Evolutionary conservation across 2,329 filamentous ascomycete species (phyloP).

Genomic region (Meredithiella fracta): DNA sequence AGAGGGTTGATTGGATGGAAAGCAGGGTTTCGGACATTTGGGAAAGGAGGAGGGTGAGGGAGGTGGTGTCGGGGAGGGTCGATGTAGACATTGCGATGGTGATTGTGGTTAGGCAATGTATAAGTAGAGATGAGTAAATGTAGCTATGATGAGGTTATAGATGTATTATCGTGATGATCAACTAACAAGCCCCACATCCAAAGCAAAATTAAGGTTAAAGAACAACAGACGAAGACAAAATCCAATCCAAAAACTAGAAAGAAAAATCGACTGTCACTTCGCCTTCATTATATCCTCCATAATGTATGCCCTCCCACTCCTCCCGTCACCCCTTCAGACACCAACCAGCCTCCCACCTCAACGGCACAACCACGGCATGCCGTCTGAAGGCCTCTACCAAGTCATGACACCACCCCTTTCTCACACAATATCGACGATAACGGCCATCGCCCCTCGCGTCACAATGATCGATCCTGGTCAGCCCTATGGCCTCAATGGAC

Average conservation of each 20-base stretch:
- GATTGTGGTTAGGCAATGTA: neutral
- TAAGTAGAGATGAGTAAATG: neutral
- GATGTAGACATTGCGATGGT: neutral
- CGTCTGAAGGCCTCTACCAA: neutral
- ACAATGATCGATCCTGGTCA: too few species aligned
- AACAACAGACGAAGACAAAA: neutral
- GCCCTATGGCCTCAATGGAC: too few species aligned
- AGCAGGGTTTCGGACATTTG: slow-evolving; percentile 29
- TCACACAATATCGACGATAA: neutral
- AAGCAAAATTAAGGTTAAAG: slow-evolving; percentile 1
- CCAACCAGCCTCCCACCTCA: neutral
- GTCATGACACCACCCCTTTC: neutral
- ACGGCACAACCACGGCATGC: neutral
- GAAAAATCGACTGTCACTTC: neutral
- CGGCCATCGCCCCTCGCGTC: neutral
- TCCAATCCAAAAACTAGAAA: neutral
- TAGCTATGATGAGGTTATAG: neutral
- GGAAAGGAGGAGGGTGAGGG: slow-evolving; percentile 25
- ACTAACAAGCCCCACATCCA: neutral
- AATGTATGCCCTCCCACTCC: neutral
- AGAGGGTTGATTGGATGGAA: slow-evolving; percentile 23
- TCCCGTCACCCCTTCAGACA: neutral
- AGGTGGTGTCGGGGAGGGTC: slow-evolving; percentile 16
- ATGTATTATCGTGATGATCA: neutral
- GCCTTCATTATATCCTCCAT: neutral